Base-by-base conservation (phyloP, 2,329 filamentous ascomycete species). In the Cadophora malorum region DNA sequence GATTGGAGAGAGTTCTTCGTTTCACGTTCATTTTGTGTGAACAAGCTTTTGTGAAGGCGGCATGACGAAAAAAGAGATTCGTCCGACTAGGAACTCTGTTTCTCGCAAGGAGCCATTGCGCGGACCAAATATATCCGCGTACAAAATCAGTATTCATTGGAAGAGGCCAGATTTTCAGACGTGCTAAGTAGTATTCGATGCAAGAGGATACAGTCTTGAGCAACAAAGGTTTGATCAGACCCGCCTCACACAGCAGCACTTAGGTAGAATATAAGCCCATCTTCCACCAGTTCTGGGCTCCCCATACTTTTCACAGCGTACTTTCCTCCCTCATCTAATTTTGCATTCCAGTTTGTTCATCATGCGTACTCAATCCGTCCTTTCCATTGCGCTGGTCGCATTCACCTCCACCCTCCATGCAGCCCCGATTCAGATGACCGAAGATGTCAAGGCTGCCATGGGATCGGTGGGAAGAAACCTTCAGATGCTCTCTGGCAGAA, bases 341-440 rank as follows among this genome's bases (percentile, higher is more conserved):
- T 21, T 38, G 9, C n/a, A 38, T 23, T 14, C 14, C 16, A 19
- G n/a, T 50, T 62, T 14, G 31, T 6, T 50, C 41, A 35, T 62
- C 33, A 70, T 70, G 69, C 69, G 66, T 65, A 41, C 64, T 49
- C 66, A 70, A 66, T 67, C 69, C 50, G 58, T 66, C 35, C 49
- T 70, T 49, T 66, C 66, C 16, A 59, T 69, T 58, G 66, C 69
- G 69, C 69, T 70, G 66, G 69, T 66, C 69, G 69, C 69, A 65
- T 62, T 70, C 41, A 35, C 64, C 31, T 33, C 69, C 14, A 65
- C 69, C 8, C 55, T 55, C 14, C 28, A 61, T n/a, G 59, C 69
- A 5, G 41, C 45, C 10, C 69, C 69, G 33, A 64, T 64, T 21
- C 35, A 56, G 35, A 49, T 69, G n/a, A 64, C 62, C 12, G 50